Evolutionary conservation across 2,329 filamentous ascomycete species (phyloP).

Genomic region (Tolypocladium amazonense): DNA sequence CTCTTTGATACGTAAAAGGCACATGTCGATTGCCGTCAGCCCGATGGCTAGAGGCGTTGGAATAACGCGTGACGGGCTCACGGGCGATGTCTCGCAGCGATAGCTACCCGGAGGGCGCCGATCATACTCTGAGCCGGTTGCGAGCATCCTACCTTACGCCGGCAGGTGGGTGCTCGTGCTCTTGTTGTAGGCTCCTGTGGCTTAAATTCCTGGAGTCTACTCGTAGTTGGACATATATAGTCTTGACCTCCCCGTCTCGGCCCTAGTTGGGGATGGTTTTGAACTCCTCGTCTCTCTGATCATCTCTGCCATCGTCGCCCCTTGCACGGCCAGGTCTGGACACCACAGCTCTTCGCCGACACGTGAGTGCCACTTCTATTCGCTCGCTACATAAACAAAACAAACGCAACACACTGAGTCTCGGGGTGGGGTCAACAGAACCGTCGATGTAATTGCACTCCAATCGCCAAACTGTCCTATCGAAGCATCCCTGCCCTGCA

Average conservation of each 20-base stretch:
- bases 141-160: neutral
- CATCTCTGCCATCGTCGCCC: too few species aligned
- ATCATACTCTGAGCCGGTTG: neutral
- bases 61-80: neutral
- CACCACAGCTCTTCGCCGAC: neutral
- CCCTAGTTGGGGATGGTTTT: neutral
- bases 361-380: neutral
- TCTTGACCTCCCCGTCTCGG: too few species aligned
- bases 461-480: slow-evolving; percentile 42
- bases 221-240: too few species aligned
- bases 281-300: neutral
- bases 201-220: neutral
- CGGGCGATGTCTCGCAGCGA: neutral
- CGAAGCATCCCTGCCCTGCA: slow-evolving; percentile 27
- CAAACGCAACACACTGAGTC: neutral
- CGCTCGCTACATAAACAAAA: neutral
- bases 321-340: neutral
- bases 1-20: neutral
- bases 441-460: slow-evolving; percentile 35
- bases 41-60: neutral
- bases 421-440: slow-evolving; percentile 5
- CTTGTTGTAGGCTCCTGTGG: neutral
- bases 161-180: neutral
- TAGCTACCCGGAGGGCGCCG: neutral
- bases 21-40: neutral